Evolutionary conservation across 2,329 filamentous ascomycete genomes (phyloP).

Genomic region (Emergomyces orientalis): DNA sequence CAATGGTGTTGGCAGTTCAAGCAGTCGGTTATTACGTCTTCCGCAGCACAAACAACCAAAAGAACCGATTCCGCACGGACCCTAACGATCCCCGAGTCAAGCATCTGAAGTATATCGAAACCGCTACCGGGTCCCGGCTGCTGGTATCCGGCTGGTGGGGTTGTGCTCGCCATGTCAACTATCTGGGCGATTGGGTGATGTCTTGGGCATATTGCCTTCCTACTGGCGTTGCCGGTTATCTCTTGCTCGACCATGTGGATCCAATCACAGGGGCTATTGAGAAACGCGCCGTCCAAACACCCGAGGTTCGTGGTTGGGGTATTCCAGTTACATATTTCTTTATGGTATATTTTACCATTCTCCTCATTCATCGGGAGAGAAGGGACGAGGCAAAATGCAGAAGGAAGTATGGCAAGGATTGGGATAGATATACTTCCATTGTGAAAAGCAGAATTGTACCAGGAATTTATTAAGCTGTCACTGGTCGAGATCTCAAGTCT

Average conservation of each 20-base stretch:
- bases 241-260: slow-evolving; percentile 11
- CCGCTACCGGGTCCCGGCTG: slow-evolving; percentile 28
- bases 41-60: slow-evolving; percentile 86
- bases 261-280: slow-evolving; percentile 6
- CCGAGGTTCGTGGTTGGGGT: slow-evolving; percentile 14
- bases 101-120: slow-evolving; percentile 79
- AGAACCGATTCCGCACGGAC: slow-evolving; percentile 86
- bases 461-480: slow-evolving; percentile 11
- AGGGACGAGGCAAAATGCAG: slow-evolving; percentile 18
- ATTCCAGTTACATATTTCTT: slow-evolving; percentile 18
- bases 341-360: slow-evolving; percentile 17
- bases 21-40: slow-evolving; percentile 78
- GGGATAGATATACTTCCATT: slow-evolving; percentile 15
- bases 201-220: slow-evolving; percentile 16
- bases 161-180: slow-evolving; percentile 17
- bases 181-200: slow-evolving; percentile 18
- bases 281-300: slow-evolving; percentile 9
- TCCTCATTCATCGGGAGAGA: slow-evolving; percentile 18
- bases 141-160: slow-evolving; percentile 18
- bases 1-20: slow-evolving; percentile 58
- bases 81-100: slow-evolving; percentile 68
- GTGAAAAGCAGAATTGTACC: slow-evolving; percentile 16
- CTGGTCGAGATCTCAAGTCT: neutral
- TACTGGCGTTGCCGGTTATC: slow-evolving; percentile 16
- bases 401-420: slow-evolving; percentile 18